A percentile compares a stretch with the other conserved stretches of the same genome.
Evolutionary conservation across 495 filamentous ascomycete species (phyloP).

Genomic region (Penicillium verhagenii): DNA sequence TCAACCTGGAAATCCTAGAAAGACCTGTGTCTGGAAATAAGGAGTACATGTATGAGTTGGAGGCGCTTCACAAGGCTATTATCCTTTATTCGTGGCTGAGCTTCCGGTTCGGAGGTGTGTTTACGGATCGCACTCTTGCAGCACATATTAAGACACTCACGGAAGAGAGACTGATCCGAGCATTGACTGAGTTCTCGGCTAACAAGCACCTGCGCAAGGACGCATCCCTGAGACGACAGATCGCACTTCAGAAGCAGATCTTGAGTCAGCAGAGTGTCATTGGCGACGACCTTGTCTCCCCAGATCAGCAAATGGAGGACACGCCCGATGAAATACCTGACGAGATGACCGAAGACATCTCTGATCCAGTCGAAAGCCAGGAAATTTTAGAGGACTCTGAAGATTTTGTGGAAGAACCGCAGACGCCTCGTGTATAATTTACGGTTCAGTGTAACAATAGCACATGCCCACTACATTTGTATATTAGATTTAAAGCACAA

Average conservation of each 20-base stretch:
- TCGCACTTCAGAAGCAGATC: constrained; percentile 41
- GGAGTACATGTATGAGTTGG: constrained; percentile 62
- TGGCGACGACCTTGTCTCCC: not conserved
- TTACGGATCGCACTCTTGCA: constrained; percentile 72
- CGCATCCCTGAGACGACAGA: constrained; percentile 42
- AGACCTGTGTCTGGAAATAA: constrained; percentile 40
- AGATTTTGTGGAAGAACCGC: not conserved
- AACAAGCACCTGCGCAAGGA: constrained; percentile 47
- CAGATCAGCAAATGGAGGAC: not conserved
- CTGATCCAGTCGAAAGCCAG: not conserved
- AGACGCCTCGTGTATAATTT: not conserved
- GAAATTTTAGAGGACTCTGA: not conserved
- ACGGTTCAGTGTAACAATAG: not conserved
- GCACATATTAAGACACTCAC: constrained; percentile 77
- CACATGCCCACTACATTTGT: not conserved
- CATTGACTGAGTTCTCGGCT: constrained; percentile 56
- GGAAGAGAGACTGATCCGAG: constrained; percentile 72
- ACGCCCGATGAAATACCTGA: not conserved
- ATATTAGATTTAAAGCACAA: constrained; percentile 1
- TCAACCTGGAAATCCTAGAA: constrained; percentile 70
- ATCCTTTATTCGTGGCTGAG: constrained; percentile 87
- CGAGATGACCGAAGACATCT: too few species aligned
- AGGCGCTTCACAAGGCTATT: constrained; percentile 75
- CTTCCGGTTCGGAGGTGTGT: constrained; percentile 70
- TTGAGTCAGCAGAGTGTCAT: constrained; percentile 7